A percentile compares a stretch with the other conserved stretches of the same genome.
phyloP scores from a whole-genome alignment of 768 basidiomycete genomes.

The Grammothele lineata region DNA sequence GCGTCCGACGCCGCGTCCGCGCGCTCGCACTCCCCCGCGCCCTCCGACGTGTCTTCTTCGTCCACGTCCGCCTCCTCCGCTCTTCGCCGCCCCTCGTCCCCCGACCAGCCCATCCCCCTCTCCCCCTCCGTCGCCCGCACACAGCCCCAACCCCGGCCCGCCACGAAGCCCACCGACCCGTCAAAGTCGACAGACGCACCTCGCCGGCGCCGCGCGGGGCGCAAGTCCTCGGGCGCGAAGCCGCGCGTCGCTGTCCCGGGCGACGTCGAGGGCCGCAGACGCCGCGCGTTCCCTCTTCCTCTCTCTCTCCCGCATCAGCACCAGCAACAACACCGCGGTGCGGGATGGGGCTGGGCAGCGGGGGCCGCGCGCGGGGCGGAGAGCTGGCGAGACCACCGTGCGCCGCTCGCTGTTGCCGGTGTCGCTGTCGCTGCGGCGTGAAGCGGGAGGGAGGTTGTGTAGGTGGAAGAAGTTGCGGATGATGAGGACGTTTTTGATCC shows the following conservation, averaged over 20 bases:
- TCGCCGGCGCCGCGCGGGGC: constrained; percentile 16
- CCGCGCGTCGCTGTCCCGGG: constrained; percentile 4
- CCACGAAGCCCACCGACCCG: too few species aligned
- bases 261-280: constrained; percentile 17
- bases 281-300: too few species aligned
- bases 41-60: neutral
- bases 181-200: constrained; percentile 1
- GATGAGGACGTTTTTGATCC: too few species aligned
- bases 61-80: neutral
- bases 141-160: neutral
- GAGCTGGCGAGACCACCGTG: neutral
- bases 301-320: too few species aligned
- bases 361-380: neutral
- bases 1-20: constrained; percentile 2
- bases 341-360: constrained; percentile 14
- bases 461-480: too few species aligned
- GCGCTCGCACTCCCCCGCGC: neutral
- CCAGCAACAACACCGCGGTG: constrained; percentile 4
- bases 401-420: neutral
- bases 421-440: neutral
- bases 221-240: constrained; percentile 10
- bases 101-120: neutral
- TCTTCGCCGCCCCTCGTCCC: neutral
- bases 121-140: neutral
- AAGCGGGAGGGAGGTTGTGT: neutral